A percentile compares a stretch with the other conserved stretches of the same genome.
These are phyloP conservation scores for Corchorus olitorius DNA, from an alignment of 345 rosid species.

Conservation along the genomic window DNA sequence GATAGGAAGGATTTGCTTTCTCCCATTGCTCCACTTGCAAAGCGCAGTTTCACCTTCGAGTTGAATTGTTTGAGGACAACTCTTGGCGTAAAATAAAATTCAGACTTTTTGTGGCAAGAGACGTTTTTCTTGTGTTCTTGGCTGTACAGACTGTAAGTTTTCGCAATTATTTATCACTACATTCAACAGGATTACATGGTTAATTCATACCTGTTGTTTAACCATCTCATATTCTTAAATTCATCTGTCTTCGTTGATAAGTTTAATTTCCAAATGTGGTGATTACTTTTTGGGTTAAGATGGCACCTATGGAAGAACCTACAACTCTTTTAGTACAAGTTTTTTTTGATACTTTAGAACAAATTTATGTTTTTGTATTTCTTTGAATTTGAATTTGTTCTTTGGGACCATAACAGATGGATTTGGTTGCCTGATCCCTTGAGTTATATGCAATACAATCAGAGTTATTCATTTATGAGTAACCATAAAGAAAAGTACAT, in stretches of 20 bases:
- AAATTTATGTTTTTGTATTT: not conserved
- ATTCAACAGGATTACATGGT: slow-evolving; percentile 1
- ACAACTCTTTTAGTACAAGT: not conserved
- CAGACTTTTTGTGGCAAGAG: slow-evolving; percentile 94
- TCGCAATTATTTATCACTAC: slow-evolving; percentile 6
- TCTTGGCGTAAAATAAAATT: slow-evolving; percentile 90
- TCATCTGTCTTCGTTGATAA: not conserved
- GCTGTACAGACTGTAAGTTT: slow-evolving; percentile 78
- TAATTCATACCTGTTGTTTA: not conserved
- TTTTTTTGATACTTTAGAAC: not conserved
- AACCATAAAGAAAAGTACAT: not conserved
- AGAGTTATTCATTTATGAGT: not conserved
- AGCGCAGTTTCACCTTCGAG: slow-evolving; percentile 75
- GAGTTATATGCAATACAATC: not conserved
- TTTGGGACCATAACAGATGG: not conserved
- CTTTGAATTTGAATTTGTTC: not conserved
- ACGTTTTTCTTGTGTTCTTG: slow-evolving; percentile 83
- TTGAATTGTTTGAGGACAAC: slow-evolving; percentile 68
- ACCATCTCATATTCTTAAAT: not conserved
- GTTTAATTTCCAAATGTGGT: not conserved
- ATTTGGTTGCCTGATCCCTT: not conserved
- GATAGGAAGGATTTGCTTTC: slow-evolving; percentile 94
- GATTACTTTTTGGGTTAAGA: not conserved
- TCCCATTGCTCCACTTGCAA: slow-evolving; percentile 88
- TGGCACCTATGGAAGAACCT: not conserved